Evolutionary conservation across 1,284 basidiomycete species (phyloP), one percentile per base, ranked within the genome.

Genomic region (Tausonia pullulans): DNA sequence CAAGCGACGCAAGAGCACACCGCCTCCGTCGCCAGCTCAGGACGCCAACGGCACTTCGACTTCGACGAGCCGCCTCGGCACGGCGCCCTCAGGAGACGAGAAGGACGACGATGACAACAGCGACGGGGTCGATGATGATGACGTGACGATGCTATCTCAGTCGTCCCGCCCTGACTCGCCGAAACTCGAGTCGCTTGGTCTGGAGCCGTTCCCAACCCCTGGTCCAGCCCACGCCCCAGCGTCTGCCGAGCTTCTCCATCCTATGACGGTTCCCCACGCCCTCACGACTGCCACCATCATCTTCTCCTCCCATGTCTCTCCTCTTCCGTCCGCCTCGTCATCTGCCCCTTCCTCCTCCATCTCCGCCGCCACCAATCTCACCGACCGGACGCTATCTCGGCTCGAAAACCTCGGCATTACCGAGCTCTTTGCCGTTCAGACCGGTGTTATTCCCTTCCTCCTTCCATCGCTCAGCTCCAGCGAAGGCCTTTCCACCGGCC

Each of bases 381-480:
- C n/a, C 48, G 16, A 52, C 5, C 48, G 56, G 14, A 52, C 63
- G 44, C 49, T 58, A 2, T 39, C 44, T 5, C 59, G 66, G 6
- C 58, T 67, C n/a, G 40, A n/a, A 16, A 59, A 67, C 6, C 48
- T 54, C 55, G 56, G 44, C 53, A 58, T 58, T n/a, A 52, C 44
- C 61, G 53, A 68, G 56, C 65, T 67, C 45, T 48, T 55, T 70
- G 66, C 72, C 88, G 90, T 95, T 8, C 92, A 95, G 78, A 90
- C 88, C 0, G 81, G 81, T 13, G 81, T 93, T 7, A 78, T 95
- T 1, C 90, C 91, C 0, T 84, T 89, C 69, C 78, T 96, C 3
- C 80, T 92, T 16, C 78, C 79, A 3, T 64, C 73, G 74, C 75
- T 0, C 74, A 75, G 73, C 65, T 76, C 4, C 13, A 69, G 77